These are phyloP conservation scores for Xylariaceae sp. DNA, from an alignment of 2,329 filamentous ascomycete genomes.

Conservation along the genomic window DNA sequence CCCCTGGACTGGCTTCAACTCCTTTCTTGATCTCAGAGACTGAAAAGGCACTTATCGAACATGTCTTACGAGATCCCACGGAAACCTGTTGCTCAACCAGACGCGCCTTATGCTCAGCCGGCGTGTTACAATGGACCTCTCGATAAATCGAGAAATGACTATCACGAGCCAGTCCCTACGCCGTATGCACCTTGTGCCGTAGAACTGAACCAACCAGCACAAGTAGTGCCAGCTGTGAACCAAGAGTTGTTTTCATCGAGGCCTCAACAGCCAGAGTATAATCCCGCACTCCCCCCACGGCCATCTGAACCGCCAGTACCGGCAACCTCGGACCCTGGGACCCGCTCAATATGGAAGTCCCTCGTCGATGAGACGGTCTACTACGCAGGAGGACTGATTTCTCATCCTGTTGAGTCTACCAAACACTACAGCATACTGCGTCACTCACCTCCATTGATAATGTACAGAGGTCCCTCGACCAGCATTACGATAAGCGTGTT, in stretches of 20 bases:
- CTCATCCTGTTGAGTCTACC: constrained; percentile 58
- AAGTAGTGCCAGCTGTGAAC: not conserved
- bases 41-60: constrained; percentile 5
- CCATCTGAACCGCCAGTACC: constrained; percentile 15
- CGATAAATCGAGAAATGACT: constrained; percentile 25
- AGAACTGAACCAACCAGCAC: constrained; percentile 8
- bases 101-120: not conserved
- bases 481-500: constrained; percentile 61
- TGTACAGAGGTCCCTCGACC: constrained; percentile 61
- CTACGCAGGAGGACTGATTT: constrained; percentile 60
- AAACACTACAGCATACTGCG: constrained; percentile 62
- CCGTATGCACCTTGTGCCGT: constrained; percentile 7
- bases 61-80: constrained; percentile 17
- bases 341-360: constrained; percentile 39
- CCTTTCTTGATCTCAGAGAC: not conserved
- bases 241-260: constrained; percentile 6
- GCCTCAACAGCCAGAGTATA: constrained; percentile 17
- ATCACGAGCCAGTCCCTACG: constrained; percentile 20
- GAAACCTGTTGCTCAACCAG: constrained; percentile 21
- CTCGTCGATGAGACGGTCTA: constrained; percentile 56
- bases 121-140: constrained; percentile 13
- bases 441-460: constrained; percentile 58
- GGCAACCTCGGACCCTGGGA: constrained; percentile 9
- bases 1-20: not conserved
- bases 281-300: constrained; percentile 18